Evolutionary conservation across 192 early-diverging fungal genomes (phyloP), one percentile per base, ranked within the genome.

Genomic region (Spizellomyces sp.): DNA sequence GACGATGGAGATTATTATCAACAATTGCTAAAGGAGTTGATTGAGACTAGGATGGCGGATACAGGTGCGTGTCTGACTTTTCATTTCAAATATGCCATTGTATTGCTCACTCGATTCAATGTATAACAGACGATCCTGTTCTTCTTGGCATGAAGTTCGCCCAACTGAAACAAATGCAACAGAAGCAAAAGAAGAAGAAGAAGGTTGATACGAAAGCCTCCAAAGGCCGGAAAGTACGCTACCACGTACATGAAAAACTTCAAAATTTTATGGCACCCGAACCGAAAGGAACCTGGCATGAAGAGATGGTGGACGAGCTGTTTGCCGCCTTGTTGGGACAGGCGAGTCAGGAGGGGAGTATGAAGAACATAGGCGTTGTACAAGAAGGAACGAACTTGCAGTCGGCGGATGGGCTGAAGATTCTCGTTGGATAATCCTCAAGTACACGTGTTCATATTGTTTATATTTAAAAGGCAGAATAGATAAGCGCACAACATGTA

Each of bases 1-100:
- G 96, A 99, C 72, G 96, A 99, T 71, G 85, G 88, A 1, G 96
- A 99, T 78, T 99, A 94, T 76, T 99, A 99, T 77, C 91, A 94
- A 70, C 92, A 94, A 61, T 83, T 95, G 55, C 71, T 99, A 66
- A 92, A 95, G 55, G 96, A 99, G 81, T 79, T 99, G 63, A 96
- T 99, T 55, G 96, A 99, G 76, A 91, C 88, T 60, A 84, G 94
- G 41, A 95, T 96, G 93, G 87, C 89, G 8, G 92, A 95, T 66
- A 90, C 90, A 17, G 83, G 81, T 85, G 55, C 21, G 79, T 77
- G 1, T 17, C 9, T 36, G 27, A 36, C 27, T 36, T 10, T 42
- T 46, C 2, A 45, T 19, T 76, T 3, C 27, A 36, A 36, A 36
- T 36, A 2, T 36, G 27, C 0, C 41, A 52, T 69, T 69, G n/a